Evolutionary conservation across 805 yeast species (phyloP), one percentile per base, ranked within the genome.

Genomic region (Torulaspora gathmanii): DNA sequence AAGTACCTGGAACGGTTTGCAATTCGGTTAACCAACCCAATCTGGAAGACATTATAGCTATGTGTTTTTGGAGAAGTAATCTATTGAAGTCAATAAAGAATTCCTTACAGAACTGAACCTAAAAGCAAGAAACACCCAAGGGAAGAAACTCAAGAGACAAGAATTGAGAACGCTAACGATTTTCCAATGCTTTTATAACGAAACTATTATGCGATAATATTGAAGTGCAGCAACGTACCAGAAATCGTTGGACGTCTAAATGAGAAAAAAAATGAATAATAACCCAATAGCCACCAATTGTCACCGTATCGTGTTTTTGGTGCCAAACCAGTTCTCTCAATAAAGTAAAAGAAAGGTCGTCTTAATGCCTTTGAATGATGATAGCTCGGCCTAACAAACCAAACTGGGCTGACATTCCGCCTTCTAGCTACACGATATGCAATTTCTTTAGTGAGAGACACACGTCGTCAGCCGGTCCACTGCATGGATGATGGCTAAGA

Each of bases 11-110:
- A 61, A 83, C 79, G 56, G 78, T 78, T 72, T 89, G 82, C 67
- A 89, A 80, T 60, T 79, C 71, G 61, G 87, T 75, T 70, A 90
- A 79, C 96, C 96, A 90, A 65, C 80, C 80, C 67, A 89, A 68
- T 71, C 73, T 74, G 49, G 79, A 74, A 61, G 61, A 72, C 67
- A 57, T 77, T 58, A 69, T 40, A 28, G 34, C 42, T 42, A 26
- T 39, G 26, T 38, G 27, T 20, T 25, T 43, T 35, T 27, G 30
- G 47, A 38, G 47, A 44, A 40, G 41, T 44, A 39, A 39, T 44
- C 42, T 44, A 37, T 33, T 44, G 33, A 39, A 39, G 23, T 39
- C 42, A 38, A 37, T 27, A 38, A 39, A 34, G 38, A 36, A 39
- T 44, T 44, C 47, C 47, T 40, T 44, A 37, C 34, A 22, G 22